Conservation (phyloP, 2,329 filamentous ascomycete species). For the Fusarium equiseti region DNA sequence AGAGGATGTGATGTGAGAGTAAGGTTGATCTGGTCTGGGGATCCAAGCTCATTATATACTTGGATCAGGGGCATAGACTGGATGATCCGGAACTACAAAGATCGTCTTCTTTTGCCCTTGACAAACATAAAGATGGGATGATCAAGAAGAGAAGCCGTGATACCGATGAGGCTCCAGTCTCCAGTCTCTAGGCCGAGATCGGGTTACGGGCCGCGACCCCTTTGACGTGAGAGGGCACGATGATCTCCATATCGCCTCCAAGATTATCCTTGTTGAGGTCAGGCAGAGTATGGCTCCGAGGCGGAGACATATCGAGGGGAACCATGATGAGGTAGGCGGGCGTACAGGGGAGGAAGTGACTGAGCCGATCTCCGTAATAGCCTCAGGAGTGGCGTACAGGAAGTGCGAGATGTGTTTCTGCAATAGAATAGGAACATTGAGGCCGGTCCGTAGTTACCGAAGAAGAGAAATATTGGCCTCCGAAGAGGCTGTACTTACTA, state of each 20-base stretch:
- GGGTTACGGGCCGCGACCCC: conserved; percentile 36
- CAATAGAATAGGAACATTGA: conserved; percentile 4
- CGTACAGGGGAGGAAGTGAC: conserved; percentile 8
- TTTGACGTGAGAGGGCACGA: conserved; percentile 2
- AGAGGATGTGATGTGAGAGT: conserved; percentile 29
- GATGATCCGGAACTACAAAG: conserved; percentile 3
- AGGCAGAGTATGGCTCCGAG: conserved; percentile 10
- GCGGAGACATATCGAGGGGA: conserved; percentile 13
- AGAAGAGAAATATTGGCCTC: conserved; percentile 19
- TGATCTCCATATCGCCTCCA: conserved; percentile 3
- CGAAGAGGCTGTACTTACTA: conserved; percentile 32
- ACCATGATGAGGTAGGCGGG: conserved; percentile 2
- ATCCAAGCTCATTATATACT: conserved; percentile 33
- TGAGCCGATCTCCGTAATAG: conserved; percentile 23
- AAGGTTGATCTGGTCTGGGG: conserved; percentile 22
- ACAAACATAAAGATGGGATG: conserved; percentile 1
- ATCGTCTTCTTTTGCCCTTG: not conserved
- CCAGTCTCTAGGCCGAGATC: conserved; percentile 8
- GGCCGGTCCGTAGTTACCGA: conserved; percentile 38
- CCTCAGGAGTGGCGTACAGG: conserved; percentile 11
- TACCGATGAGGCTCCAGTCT: conserved; percentile 21
- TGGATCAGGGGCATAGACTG: not conserved
- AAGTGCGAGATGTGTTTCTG: conserved; percentile 9
- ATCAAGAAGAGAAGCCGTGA: conserved; percentile 24
- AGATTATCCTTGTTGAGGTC: not conserved